Evolutionary conservation across 1,139 yeast species (phyloP), one percentile per base, ranked within the genome.

Genomic region (Hyphopichia burtonii): DNA sequence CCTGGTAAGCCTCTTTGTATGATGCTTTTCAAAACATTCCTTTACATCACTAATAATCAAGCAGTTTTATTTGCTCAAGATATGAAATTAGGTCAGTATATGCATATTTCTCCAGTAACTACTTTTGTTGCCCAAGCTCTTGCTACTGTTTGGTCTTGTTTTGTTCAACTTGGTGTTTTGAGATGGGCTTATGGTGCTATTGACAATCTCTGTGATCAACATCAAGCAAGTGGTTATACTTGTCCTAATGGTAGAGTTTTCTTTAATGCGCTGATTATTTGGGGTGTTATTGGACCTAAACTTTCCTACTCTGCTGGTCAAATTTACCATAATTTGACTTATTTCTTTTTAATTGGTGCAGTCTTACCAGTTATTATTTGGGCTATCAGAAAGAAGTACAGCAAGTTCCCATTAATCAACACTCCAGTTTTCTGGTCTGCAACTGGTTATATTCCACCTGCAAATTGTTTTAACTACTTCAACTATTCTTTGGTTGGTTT

Each of bases 1-100:
- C 74, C 75, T 49, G 78, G 78, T 50, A 69, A 66, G 54, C 77
- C 77, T 46, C 46, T 71, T 45, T 73, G 74, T 41, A 68, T 71
- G 74, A 68, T 71, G 72, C 67, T 70, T 52, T 71, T 72, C 62
- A 71, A 72, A 54, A 68, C 75, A 33, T 71, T 55, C 44, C 76
- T 76, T 42, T 71, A 74, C 56, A 76, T 76, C 51, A 76, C 80
- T 44, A 76, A 75, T 62, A 70, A 69, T 51, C 82, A 77, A 57
- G 82, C 81, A n/a, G 66, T 76, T 39, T 67, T 74, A 28, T 67
- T 74, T 50, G 74, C 75, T 30, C 78, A 76, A 56, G 81, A 77
- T 59, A 66, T 76, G 71, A 78, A 77, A 54, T 63, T 77, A 54
- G 82, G 80, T 32, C 25, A 19, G 7, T 77, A 77, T 59, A 71